phyloP scores from a whole-genome alignment of 768 basidiomycete species.

The Tulasnella calospora region DNA sequence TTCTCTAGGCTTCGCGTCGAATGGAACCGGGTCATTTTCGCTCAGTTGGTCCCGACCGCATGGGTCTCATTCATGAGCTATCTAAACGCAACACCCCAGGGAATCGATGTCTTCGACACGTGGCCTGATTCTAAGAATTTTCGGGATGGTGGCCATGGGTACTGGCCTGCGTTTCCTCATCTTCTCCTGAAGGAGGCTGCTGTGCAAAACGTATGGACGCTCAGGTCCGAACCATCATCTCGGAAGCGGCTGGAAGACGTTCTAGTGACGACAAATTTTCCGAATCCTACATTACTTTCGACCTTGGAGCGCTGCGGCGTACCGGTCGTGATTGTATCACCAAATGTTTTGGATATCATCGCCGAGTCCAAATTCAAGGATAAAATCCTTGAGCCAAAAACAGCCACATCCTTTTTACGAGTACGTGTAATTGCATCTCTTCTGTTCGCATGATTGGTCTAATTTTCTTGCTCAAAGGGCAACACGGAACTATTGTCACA shows the following conservation, averaged over 20 bases:
- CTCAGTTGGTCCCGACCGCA: conserved; percentile 43
- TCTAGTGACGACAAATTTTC: background rate
- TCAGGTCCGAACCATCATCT: background rate
- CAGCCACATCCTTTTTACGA: background rate
- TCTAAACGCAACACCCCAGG: conserved; percentile 27
- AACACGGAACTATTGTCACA: background rate
- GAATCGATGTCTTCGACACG: conserved; percentile 31
- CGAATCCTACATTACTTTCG: background rate
- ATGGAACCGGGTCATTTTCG: conserved; percentile 49
- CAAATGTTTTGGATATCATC: background rate
- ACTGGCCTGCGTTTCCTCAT: conserved; percentile 44
- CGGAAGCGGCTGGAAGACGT: background rate
- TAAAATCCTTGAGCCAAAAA: background rate
- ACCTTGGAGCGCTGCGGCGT: background rate
- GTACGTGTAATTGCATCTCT: too few relatives aligned
- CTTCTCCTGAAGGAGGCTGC: conserved; percentile 35
- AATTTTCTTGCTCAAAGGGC: background rate
- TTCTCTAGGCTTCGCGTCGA: conserved; percentile 41
- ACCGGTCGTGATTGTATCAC: background rate
- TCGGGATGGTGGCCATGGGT: conserved; percentile 33
- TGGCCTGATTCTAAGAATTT: conserved; percentile 39
- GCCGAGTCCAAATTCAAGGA: background rate
- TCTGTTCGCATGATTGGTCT: background rate
- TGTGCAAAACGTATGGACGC: background rate
- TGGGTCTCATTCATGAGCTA: conserved; percentile 41